Percentiles rank a stretch among this genome's conserved stretches.
These are phyloP conservation scores for Rhododendron ovatum DNA, from an alignment of 148 eudicot genomes.

Conservation along the genomic window DNA sequence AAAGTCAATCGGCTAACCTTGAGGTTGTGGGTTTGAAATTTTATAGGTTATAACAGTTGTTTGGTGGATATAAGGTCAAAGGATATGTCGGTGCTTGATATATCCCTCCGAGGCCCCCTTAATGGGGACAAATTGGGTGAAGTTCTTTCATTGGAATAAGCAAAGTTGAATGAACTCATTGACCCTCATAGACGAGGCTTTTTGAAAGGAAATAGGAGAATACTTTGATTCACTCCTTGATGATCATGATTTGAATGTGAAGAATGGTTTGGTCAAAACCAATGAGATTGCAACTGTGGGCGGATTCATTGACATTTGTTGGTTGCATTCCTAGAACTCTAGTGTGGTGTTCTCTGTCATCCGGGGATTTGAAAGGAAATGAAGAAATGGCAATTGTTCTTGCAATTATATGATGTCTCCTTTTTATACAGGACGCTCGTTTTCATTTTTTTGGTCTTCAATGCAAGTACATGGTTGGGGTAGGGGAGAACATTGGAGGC, in stretches of 20 bases:
- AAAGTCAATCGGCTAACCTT: background rate
- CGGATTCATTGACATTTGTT: background rate
- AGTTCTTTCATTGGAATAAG: background rate
- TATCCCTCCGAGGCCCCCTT: background rate
- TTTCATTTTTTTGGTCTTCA: background rate
- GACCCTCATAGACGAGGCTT: background rate
- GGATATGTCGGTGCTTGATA: background rate
- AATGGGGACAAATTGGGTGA: background rate
- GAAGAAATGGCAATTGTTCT: background rate
- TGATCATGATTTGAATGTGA: background rate
- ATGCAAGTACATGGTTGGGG: constrained; percentile 96
- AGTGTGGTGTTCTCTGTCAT: background rate
- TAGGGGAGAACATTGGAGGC: constrained; percentile 98
- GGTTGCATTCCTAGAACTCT: constrained; percentile 1
- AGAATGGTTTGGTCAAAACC: background rate
- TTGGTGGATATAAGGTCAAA: background rate
- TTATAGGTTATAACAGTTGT: background rate
- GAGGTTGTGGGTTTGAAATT: background rate
- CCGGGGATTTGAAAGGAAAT: background rate
- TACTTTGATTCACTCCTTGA: background rate
- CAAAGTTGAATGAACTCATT: background rate
- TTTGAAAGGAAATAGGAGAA: background rate
- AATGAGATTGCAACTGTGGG: background rate
- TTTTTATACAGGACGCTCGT: background rate
- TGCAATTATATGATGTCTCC: background rate